Conservation (phyloP, 2,329 filamentous ascomycete species). For the Colletotrichum sansevieriae region DNA sequence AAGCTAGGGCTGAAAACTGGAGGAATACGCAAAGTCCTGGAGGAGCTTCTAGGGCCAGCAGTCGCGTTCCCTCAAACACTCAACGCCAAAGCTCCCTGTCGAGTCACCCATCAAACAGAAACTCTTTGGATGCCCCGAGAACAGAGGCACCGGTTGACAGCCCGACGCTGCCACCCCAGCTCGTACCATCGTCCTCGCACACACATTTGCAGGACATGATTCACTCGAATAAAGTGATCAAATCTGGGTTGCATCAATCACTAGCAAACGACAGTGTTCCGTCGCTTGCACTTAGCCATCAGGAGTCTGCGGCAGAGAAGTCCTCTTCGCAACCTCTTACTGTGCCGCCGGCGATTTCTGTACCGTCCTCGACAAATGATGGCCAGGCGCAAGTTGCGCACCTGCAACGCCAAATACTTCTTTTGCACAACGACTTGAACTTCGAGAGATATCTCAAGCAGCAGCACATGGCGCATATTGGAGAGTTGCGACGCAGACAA, state of each 20-base stretch:
- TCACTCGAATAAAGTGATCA: slow-evolving; percentile 69
- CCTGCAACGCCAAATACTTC: slow-evolving; percentile 79
- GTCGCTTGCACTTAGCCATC: slow-evolving; percentile 65
- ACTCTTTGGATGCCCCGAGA: slow-evolving; percentile 50
- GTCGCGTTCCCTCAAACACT: slow-evolving; percentile 53
- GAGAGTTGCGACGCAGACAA: slow-evolving; percentile 80
- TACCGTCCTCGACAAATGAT: slow-evolving; percentile 45
- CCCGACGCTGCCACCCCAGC: slow-evolving; percentile 70
- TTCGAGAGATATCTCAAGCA: slow-evolving; percentile 88
- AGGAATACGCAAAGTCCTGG: slow-evolving; percentile 67
- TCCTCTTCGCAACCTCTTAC: slow-evolving; percentile 48
- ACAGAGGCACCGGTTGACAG: slow-evolving; percentile 66
- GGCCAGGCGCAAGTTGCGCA: slow-evolving; percentile 61
- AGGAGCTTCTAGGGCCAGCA: slow-evolving; percentile 57
- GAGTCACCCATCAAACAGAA: slow-evolving; percentile 63
- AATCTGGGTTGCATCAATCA: slow-evolving; percentile 67
- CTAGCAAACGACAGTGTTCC: slow-evolving; percentile 70
- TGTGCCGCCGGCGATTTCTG: slow-evolving; percentile 43
- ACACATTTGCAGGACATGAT: slow-evolving; percentile 72
- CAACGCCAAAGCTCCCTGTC: slow-evolving; percentile 63
- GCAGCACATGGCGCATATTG: slow-evolving; percentile 85
- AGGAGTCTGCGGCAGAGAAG: slow-evolving; percentile 60
- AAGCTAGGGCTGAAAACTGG: slow-evolving; percentile 60
- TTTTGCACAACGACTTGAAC: slow-evolving; percentile 83
- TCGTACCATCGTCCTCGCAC: slow-evolving; percentile 62